Conservation (phyloP, 805 yeast species). For the Candida parachauliodes region DNA sequence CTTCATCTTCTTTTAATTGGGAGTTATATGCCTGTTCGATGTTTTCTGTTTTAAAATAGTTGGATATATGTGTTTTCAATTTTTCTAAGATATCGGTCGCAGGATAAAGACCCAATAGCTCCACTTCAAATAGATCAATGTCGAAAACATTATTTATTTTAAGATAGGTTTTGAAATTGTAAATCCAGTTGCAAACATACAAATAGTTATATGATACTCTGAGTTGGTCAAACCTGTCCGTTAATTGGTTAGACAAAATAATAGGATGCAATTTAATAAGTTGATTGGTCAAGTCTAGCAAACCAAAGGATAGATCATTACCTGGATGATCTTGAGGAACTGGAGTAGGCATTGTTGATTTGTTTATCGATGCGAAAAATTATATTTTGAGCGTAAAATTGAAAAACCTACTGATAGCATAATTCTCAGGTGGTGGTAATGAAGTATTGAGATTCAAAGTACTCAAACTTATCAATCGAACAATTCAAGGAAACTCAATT, state of each 20-base stretch:
- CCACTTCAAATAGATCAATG: slow-evolving; percentile 59
- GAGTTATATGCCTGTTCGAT: slow-evolving; percentile 27
- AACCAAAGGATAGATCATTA: slow-evolving; percentile 11
- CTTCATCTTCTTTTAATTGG: slow-evolving; percentile 28
- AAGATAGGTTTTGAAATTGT: slow-evolving; percentile 48
- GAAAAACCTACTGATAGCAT: no score
- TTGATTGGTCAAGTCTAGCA: slow-evolving; percentile 15
- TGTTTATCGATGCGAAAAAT: slow-evolving; percentile 1
- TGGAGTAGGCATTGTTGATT: slow-evolving; percentile 4
- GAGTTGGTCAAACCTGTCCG: slow-evolving; percentile 11
- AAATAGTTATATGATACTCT: slow-evolving; percentile 21
- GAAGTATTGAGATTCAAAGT: no score
- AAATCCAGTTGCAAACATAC: slow-evolving; percentile 52
- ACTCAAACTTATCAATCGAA: no score
- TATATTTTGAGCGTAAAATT: no score
- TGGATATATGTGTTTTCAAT: slow-evolving; percentile 41
- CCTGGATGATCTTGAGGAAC: slow-evolving; percentile 8
- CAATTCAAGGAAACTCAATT: no score
- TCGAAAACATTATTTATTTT: slow-evolving; percentile 54
- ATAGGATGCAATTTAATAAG: slow-evolving; percentile 19
- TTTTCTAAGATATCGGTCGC: slow-evolving; percentile 29
- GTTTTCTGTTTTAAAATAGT: slow-evolving; percentile 36
- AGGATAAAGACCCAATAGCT: slow-evolving; percentile 31
- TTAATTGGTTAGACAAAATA: slow-evolving; percentile 16
- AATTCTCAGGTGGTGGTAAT: no score